These are phyloP conservation scores for Wickerhamomyces tratensis DNA, from an alignment of 805 yeast species.

Conservation along the genomic window DNA sequence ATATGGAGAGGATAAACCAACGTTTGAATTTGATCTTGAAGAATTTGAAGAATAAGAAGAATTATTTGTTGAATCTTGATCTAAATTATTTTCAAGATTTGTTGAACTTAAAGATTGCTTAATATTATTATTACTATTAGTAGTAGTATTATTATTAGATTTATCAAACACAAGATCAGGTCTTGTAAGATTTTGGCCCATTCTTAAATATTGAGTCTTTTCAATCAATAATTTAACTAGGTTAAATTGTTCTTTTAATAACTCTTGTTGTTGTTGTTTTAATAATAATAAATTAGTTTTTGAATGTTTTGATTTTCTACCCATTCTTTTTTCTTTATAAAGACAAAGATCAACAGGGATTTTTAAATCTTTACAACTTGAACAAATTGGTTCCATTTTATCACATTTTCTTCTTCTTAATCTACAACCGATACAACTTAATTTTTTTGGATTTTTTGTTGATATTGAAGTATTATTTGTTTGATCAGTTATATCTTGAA, in stretches of 20 bases:
- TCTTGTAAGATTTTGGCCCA: too few relatives aligned
- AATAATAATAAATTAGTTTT: background rate
- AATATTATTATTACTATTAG: too few relatives aligned
- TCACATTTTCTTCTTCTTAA: constrained; percentile 1
- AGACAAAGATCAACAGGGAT: background rate
- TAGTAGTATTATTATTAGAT: too few relatives aligned
- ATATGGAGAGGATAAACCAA: too few relatives aligned
- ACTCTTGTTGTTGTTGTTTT: background rate
- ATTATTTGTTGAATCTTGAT: too few relatives aligned
- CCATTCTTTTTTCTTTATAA: background rate
- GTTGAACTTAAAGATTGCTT: too few relatives aligned
- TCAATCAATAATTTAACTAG: background rate
- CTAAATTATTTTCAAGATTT: too few relatives aligned
- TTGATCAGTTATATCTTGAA: too few relatives aligned
- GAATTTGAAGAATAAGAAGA: too few relatives aligned
- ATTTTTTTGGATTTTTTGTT: background rate
- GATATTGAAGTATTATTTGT: background rate
- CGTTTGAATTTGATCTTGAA: too few relatives aligned
- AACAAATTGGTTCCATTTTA: constrained; percentile 1
- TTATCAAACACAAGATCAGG: too few relatives aligned
- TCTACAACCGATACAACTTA: background rate
- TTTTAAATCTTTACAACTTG: background rate
- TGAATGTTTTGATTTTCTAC: background rate
- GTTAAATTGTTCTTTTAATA: background rate
- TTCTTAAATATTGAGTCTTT: too few relatives aligned